phyloP scores from a whole-genome alignment of 2,329 filamentous ascomycete species.

The Stagonosporopsis vannaccii region DNA sequence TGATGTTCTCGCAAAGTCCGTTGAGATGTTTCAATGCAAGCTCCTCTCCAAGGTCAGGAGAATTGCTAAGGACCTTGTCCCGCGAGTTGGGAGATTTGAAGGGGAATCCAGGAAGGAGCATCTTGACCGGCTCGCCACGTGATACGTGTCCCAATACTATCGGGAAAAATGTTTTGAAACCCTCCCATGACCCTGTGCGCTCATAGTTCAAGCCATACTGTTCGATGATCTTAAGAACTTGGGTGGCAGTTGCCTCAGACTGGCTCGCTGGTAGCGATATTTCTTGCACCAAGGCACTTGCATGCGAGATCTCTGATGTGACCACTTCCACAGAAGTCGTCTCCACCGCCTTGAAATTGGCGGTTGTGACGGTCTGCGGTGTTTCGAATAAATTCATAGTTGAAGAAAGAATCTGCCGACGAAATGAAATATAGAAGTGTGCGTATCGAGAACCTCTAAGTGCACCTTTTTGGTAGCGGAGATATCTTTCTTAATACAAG shows the following conservation, averaged over 20 bases:
- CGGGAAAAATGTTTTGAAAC: constrained; percentile 32
- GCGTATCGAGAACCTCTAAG: not conserved
- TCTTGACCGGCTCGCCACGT: constrained; percentile 29
- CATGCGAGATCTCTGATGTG: constrained; percentile 7
- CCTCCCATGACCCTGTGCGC: constrained; percentile 34
- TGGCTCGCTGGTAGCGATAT: not conserved
- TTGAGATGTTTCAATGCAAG: constrained; percentile 54
- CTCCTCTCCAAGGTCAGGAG: constrained; percentile 55
- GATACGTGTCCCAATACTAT: constrained; percentile 29
- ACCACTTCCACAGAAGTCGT: not conserved
- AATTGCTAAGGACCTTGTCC: constrained; percentile 61
- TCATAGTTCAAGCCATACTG: constrained; percentile 35
- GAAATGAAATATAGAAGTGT: not conserved
- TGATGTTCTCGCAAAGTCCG: constrained; percentile 51
- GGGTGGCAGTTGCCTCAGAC: constrained; percentile 21
- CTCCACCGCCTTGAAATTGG: not conserved
- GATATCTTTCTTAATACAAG: constrained; percentile 4
- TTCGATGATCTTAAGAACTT: constrained; percentile 30
- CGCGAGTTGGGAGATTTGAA: constrained; percentile 67
- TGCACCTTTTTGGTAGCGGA: not conserved
- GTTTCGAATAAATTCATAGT: constrained; percentile 9
- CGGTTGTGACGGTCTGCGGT: not conserved
- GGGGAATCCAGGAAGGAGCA: constrained; percentile 64
- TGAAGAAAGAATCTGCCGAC: not conserved
- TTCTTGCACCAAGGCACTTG: not conserved